Base-by-base conservation (phyloP, 1,284 basidiomycete species). In the Ganoderma leucocontextum region DNA sequence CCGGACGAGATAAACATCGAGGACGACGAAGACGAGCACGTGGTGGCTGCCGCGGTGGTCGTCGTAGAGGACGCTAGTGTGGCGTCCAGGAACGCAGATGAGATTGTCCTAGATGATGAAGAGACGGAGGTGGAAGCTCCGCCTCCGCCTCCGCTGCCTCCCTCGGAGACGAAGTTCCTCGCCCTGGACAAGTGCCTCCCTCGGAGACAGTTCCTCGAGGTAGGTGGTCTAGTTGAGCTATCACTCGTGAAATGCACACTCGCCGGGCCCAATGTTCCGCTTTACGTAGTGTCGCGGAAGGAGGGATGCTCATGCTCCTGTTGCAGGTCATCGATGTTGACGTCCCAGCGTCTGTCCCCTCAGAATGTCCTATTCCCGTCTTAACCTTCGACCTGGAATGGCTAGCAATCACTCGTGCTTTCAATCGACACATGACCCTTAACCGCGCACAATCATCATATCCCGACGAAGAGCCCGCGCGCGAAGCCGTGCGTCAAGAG, bases 111-210 rank as follows among this genome's bases (percentile, higher is more conserved):
- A 10, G 89, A 87, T 19, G 87, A 91, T 53, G 90, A 91, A 69
- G 89, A 89, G 70, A 82, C 82, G 5, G 75, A 81, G 7, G 82
- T 84, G 15, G 81, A 78, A n/a, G 75, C 76, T 5, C 77, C 77
- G 2, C 81, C 82, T 4, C 76, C 77, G 2, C 76, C 77, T 10
- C 75, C 80, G 3, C 77, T 78, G 9, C 73, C 74, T 4, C 75
- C 74, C 70, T 77, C 70, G 29, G 76, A 79, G 67, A 99, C 97
- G 0, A 87, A 85, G 63, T 99, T 99, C 80, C 81, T 99, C 13
- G 96, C 97, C 1, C 83, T 99, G 4, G 96, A 98, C 82, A 99
- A 99, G 79, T 98, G 96, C 75, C 86, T 96, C 0, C 91, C 92
- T 0, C 85, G 84, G 12, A 87, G 93, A 60, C 88, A 94, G 62